phyloP scores from a whole-genome alignment of 2,329 filamentous ascomycete species.

The Fusarium xyrophilum region DNA sequence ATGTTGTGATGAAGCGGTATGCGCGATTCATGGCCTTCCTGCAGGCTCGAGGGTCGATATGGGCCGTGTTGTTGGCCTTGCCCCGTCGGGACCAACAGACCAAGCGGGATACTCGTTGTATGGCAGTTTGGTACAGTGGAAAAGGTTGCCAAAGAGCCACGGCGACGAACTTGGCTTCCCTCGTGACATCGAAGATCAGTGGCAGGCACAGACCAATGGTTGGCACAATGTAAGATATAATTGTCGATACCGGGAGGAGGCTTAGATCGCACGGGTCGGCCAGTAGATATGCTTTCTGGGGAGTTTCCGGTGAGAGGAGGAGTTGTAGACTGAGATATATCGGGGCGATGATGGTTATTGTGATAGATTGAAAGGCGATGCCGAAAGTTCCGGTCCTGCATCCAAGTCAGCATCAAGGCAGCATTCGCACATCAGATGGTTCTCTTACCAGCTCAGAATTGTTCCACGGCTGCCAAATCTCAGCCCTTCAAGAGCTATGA shows the following conservation, averaged over 20 bases:
- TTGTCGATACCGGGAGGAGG: slow-evolving; percentile 20
- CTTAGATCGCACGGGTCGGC: slow-evolving; percentile 22
- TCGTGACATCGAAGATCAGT: slow-evolving; percentile 4
- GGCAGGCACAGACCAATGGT: slow-evolving; percentile 24
- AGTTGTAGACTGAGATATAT: slow-evolving; percentile 31
- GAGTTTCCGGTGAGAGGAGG: slow-evolving; percentile 5
- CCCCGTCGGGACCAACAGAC: neutral
- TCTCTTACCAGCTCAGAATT: slow-evolving; percentile 26
- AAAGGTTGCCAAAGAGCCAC: slow-evolving; percentile 35
- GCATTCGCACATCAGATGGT: neutral
- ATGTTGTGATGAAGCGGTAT: slow-evolving; percentile 13
- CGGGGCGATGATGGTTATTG: slow-evolving; percentile 32
- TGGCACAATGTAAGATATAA: slow-evolving; percentile 27
- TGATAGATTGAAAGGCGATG: slow-evolving; percentile 28
- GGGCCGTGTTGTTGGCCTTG: neutral
- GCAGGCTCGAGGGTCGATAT: neutral
- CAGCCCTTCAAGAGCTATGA: slow-evolving; percentile 28
- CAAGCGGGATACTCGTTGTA: neutral
- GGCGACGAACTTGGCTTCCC: slow-evolving; percentile 1
- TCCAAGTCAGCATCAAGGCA: neutral
- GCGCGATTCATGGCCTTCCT: neutral
- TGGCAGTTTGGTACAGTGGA: slow-evolving; percentile 20
- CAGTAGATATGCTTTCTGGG: neutral
- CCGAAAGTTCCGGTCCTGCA: slow-evolving; percentile 32
- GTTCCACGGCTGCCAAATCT: slow-evolving; percentile 23